Base-by-base conservation (phyloP, 2,329 filamentous ascomycete genomes). In the Diaporthe nobilis region DNA sequence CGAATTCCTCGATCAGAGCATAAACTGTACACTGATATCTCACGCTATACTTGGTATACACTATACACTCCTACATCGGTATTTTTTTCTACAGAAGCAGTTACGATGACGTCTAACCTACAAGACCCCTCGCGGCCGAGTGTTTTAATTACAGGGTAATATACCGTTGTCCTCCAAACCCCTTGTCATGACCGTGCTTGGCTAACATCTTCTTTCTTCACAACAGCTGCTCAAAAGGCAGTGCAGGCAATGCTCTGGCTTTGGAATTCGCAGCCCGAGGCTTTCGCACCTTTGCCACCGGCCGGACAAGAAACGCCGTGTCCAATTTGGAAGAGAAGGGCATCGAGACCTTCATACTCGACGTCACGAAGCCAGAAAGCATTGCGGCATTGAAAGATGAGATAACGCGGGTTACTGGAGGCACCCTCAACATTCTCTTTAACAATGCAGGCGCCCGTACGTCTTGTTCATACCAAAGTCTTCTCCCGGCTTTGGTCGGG, bases 211-310 rank as follows among this genome's bases (percentile, higher is more conserved):
- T 20, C 25, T 20, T 57, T 10, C 31, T 37, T 20, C 6, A 28
- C 9, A 15, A 51, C 28, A 71, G 67, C 28, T 79, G 77, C 73
- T 78, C 77, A 44, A 57, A 7, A 20, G 77, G 77, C 37, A 58
- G 70, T 25, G 72, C 77, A 42, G 77, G 77, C 47, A 60, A 78
- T 73, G 77, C 77, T 70, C 75, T 78, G 17, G 75, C 75, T 15
- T 39, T 76, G 15, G 61, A 75, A 47, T 76, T 76, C 65, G 75
- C 73, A 49, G 55, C 72, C 34, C 58, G 53, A 63, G 78, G 78
- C 57, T 71, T 78, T 37, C 75, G 78, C 44, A 75, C 78, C 7
- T 78, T 74, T 53, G 60, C 72, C 37, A 74, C 72, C 5, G 72
- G 25, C 10, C 58, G 72, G 15, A 70, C 72, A n/a, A 70, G 15